Percentiles rank a stretch among this genome's conserved stretches.
phyloP scores from a whole-genome alignment of 352 stramenopile species.

The Phytophthora capsici region DNA sequence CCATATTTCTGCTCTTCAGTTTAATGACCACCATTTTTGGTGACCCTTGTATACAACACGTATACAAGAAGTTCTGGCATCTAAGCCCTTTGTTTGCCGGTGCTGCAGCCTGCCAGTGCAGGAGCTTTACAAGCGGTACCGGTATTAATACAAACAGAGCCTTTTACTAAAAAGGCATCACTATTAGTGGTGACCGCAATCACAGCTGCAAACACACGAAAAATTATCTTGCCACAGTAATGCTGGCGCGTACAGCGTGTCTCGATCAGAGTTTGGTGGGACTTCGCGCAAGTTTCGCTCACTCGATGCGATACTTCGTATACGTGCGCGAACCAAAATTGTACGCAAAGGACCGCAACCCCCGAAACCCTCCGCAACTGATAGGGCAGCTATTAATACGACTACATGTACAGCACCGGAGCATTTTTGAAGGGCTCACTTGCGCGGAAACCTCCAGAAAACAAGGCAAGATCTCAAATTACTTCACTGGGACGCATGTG shows the following conservation, averaged over 20 bases:
- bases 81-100: too few species aligned
- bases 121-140: too few species aligned
- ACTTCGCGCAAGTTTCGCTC: conserved; percentile 1
- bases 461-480: not conserved
- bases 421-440: not conserved
- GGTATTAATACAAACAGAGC: too few species aligned
- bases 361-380: not conserved
- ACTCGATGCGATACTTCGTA: not conserved
- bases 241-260: not conserved
- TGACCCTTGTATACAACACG: too few species aligned
- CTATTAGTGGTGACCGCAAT: too few species aligned
- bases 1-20: not conserved
- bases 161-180: too few species aligned
- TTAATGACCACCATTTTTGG: too few species aligned
- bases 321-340: not conserved
- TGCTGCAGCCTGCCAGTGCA: too few species aligned
- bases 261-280: not conserved
- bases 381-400: not conserved
- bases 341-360: not conserved
- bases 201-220: too few species aligned
- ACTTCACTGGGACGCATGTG: not conserved
- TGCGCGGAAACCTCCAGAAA: not conserved
- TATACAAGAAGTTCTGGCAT: too few species aligned
- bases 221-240: too few species aligned
- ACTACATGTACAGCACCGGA: not conserved